A percentile compares a stretch with the other conserved stretches of the same genome.
phyloP scores from a whole-genome alignment of 2,329 filamentous ascomycete genomes.

The Pseudofabraea citricarpa region DNA sequence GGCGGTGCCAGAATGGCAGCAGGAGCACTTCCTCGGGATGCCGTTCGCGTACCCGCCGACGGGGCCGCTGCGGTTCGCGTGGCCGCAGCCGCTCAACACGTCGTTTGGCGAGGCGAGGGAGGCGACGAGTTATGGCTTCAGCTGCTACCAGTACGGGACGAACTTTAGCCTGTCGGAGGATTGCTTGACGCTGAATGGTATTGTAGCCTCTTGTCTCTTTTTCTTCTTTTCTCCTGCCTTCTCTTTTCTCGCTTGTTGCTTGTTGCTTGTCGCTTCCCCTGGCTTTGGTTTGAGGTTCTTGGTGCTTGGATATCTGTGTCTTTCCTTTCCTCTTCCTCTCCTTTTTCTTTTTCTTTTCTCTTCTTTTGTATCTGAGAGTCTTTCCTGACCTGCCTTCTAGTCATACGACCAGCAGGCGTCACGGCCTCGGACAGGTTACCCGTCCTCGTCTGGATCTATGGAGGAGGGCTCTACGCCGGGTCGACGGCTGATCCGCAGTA shows the following conservation, averaged over 20 bases:
- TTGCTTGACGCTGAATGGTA: slow-evolving; percentile 37
- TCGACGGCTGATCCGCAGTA: slow-evolving; percentile 50
- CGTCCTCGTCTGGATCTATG: slow-evolving; percentile 53
- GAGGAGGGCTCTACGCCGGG: slow-evolving; percentile 48
- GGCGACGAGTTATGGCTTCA: slow-evolving; percentile 38
- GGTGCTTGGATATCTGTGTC: too few relatives aligned
- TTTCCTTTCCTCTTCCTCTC: too few relatives aligned
- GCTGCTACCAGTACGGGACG: slow-evolving; percentile 41
- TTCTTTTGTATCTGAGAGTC: too few relatives aligned
- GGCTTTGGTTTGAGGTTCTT: too few relatives aligned
- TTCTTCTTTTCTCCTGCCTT: neutral
- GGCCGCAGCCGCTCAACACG: slow-evolving; percentile 32
- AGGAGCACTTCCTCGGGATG: slow-evolving; percentile 12
- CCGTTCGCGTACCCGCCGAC: slow-evolving; percentile 7
- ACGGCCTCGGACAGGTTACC: slow-evolving; percentile 30
- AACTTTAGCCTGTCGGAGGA: slow-evolving; percentile 40
- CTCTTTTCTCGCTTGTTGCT: neutral
- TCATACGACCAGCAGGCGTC: slow-evolving; percentile 35
- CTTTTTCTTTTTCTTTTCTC: neutral
- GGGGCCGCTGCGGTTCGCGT: slow-evolving; percentile 29
- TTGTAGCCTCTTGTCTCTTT: neutral
- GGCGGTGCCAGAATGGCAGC: slow-evolving; percentile 19
- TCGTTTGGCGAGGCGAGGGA: slow-evolving; percentile 34
- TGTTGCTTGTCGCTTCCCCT: too few relatives aligned
- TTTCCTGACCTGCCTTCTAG: slow-evolving; percentile 6